phyloP scores from a whole-genome alignment of 2,329 filamentous ascomycete genomes.

The Tolypocladium tropicale region DNA sequence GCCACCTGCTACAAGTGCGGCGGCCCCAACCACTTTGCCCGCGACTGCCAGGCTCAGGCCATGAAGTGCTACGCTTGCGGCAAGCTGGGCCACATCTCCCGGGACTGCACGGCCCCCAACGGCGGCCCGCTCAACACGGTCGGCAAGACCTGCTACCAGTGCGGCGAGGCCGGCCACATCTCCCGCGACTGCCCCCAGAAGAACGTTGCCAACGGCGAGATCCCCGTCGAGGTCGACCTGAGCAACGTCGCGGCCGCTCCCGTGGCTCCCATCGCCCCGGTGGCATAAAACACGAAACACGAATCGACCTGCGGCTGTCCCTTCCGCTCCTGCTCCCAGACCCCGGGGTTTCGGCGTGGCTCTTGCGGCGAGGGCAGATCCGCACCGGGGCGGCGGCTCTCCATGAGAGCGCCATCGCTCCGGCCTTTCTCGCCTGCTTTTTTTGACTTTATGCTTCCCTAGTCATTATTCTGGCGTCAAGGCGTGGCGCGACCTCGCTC shows the following conservation, averaged over 20 bases:
- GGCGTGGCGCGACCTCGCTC: not conserved
- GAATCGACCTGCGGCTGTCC: conserved; percentile 4
- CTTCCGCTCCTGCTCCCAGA: not conserved
- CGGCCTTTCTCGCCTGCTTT: not conserved
- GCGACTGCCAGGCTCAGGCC: conserved; percentile 94
- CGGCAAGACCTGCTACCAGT: conserved; percentile 98
- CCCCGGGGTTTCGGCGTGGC: not conserved
- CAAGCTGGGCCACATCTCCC: conserved; percentile 87
- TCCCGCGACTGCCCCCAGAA: conserved; percentile 86
- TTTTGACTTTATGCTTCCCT: not conserved
- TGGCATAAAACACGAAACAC: conserved; percentile 20
- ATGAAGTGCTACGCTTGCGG: conserved; percentile 99
- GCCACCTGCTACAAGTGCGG: conserved; percentile 68
- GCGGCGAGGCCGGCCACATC: conserved; percentile 91
- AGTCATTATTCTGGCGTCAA: not conserved
- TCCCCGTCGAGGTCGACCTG: conserved; percentile 33
- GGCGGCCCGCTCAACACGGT: conserved; percentile 91
- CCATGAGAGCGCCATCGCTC: not conserved
- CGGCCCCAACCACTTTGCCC: conserved; percentile 93
- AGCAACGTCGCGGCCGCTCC: conserved; percentile 30
- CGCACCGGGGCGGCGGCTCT: conserved; percentile 1
- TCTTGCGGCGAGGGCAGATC: conserved; percentile 3
- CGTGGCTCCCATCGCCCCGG: conserved; percentile 33
- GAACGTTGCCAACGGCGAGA: conserved; percentile 38
- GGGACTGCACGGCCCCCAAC: conserved; percentile 93